Percentiles rank a stretch among this genome's conserved stretches.
Evolutionary conservation across 352 stramenopile species (phyloP).

Genomic region (Phytopythium delawarense): DNA sequence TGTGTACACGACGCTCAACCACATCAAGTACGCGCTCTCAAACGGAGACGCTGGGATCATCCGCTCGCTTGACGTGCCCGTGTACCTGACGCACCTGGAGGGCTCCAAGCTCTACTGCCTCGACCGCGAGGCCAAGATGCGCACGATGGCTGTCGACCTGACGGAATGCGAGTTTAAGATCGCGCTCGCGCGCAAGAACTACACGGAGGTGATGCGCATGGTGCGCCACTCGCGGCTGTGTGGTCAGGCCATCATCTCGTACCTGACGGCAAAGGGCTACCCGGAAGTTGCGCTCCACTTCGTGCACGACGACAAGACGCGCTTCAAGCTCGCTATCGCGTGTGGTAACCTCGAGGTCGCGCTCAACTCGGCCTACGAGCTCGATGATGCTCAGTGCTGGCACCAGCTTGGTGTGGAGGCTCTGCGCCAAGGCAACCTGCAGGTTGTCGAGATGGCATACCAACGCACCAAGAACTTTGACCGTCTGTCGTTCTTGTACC

Average conservation of each 20-base stretch:
- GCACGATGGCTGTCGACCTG: constrained; percentile 96
- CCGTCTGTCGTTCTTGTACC: constrained; percentile 98
- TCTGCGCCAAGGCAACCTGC: constrained; percentile 97
- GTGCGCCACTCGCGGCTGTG: constrained; percentile 96
- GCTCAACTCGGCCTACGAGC: constrained; percentile 95
- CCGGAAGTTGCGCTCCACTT: constrained; percentile 99
- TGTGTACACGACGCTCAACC: constrained; percentile 97
- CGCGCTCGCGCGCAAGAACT: constrained; percentile 92
- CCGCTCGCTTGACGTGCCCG: constrained; percentile 95
- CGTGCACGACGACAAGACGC: constrained; percentile 97
- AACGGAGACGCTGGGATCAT: constrained; percentile 97
- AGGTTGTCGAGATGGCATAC: constrained; percentile 99
- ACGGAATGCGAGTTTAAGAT: constrained; percentile 99
- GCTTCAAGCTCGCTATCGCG: constrained; percentile 98
- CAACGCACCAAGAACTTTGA: constrained; percentile 99
- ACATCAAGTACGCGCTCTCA: constrained; percentile 92
- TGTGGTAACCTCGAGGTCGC: constrained; percentile 99
- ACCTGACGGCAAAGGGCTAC: constrained; percentile 99
- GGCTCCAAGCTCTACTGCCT: constrained; percentile 96
- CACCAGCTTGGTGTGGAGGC: constrained; percentile 96
- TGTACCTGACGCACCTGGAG: constrained; percentile 96
- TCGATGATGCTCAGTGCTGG: constrained; percentile 96
- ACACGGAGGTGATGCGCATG: constrained; percentile 99
- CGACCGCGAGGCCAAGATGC: constrained; percentile 96
- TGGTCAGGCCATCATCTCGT: constrained; percentile 98